Evolutionary conservation across 805 yeast genomes (phyloP).

Genomic region (Cyberlindnera euphorbiiphila): DNA sequence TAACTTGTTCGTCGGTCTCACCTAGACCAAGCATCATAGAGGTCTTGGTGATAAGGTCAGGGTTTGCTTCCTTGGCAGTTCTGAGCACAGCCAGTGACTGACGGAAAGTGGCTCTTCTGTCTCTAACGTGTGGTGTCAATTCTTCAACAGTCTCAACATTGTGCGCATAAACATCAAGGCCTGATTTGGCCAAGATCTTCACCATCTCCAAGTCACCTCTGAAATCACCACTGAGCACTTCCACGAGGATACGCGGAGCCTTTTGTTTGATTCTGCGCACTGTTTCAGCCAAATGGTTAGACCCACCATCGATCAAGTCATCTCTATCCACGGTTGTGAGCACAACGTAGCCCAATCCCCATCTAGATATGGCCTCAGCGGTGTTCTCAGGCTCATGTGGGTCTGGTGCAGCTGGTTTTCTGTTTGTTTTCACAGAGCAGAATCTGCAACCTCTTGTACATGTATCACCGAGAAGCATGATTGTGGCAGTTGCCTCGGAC

Average conservation of each 20-base stretch:
- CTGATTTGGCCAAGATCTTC: conserved; percentile 73
- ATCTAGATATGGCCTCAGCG: conserved; percentile 92
- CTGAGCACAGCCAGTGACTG: conserved; percentile 77
- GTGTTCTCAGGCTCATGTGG: conserved; percentile 97
- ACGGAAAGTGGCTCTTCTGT: conserved; percentile 91
- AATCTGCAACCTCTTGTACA: conserved; percentile 99
- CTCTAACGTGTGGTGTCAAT: conserved; percentile 91
- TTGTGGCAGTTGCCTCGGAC: conserved; percentile 93
- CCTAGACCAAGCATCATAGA: conserved; percentile 97
- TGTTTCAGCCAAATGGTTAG: conserved; percentile 85
- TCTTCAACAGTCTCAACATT: conserved; percentile 95
- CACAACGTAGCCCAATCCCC: conserved; percentile 98
- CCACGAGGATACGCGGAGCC: conserved; percentile 89
- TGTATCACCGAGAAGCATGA: conserved; percentile 97
- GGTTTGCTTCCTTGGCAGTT: conserved; percentile 75
- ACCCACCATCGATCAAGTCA: conserved; percentile 90
- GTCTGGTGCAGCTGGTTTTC: conserved; percentile 85
- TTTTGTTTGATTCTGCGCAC: conserved; percentile 79
- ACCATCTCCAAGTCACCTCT: conserved; percentile 85
- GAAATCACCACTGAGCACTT: conserved; percentile 93
- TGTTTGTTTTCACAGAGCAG: conserved; percentile 92
- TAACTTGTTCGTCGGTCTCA: conserved; percentile 86
- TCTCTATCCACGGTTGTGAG: conserved; percentile 97
- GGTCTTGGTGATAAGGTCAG: conserved; percentile 82
- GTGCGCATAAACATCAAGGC: conserved; percentile 95